A percentile compares a stretch with the other conserved stretches of the same genome.
Conservation (phyloP, 2,329 filamentous ascomycete species). For the Didymella pomorum region DNA sequence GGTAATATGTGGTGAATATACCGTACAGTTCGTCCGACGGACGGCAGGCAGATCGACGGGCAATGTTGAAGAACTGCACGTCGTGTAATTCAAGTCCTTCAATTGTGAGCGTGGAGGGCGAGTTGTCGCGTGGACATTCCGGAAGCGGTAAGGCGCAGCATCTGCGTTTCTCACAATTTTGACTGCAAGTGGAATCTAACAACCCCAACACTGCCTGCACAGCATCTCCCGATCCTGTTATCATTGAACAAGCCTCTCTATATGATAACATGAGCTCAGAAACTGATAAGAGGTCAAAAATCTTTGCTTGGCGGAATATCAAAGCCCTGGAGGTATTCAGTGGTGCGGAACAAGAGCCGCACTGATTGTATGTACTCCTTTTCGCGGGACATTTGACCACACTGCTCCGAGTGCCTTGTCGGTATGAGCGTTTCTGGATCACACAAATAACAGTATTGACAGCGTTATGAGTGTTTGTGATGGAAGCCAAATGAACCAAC, state of each 20-base stretch:
- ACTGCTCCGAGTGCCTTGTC: too few species aligned
- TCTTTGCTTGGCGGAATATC: neutral
- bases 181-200: neutral
- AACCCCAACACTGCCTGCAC: neutral
- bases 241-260: neutral
- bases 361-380: neutral
- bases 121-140: conserved; percentile 10
- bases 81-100: conserved; percentile 1
- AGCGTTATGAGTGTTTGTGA: neutral
- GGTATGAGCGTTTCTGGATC: too few species aligned
- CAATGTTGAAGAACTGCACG: neutral
- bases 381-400: too few species aligned
- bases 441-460: neutral
- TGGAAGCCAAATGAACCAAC: neutral
- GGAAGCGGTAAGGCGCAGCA: conserved; percentile 1
- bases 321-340: neutral
- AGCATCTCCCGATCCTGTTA: neutral
- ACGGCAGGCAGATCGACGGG: neutral
- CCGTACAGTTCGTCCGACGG: neutral
- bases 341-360: neutral
- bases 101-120: neutral
- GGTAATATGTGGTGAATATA: neutral
- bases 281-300: neutral
- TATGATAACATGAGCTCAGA: neutral
- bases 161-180: neutral